Conservation (phyloP, 148 eudicot species). For the Chenopodium quinoa region DNA sequence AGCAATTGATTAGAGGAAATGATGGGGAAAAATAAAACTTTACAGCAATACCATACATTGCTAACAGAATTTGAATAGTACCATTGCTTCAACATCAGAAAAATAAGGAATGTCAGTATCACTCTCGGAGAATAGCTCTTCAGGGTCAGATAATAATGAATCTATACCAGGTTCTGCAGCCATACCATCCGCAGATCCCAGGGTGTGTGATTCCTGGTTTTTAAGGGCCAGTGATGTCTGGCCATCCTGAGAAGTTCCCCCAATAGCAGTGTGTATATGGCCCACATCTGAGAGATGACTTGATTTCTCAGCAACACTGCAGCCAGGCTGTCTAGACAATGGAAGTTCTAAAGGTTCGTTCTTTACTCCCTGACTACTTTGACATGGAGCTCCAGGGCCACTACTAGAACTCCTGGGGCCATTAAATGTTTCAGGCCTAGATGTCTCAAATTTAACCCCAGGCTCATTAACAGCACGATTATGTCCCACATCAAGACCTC, state of each 20-base stretch:
- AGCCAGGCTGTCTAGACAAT: slow-evolving; percentile 16
- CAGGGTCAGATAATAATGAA: slow-evolving; percentile 27
- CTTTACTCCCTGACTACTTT: slow-evolving; percentile 30
- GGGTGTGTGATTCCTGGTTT: slow-evolving; percentile 26
- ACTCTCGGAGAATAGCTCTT: slow-evolving; percentile 34
- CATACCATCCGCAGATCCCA: slow-evolving; percentile 21
- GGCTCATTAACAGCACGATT: slow-evolving; percentile 28
- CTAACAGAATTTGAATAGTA: slow-evolving; percentile 19
- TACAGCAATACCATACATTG: neutral
- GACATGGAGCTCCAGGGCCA: slow-evolving; percentile 37
- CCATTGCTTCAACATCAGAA: slow-evolving; percentile 50
- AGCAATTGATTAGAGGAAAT: slow-evolving; percentile 15
- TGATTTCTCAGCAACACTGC: slow-evolving; percentile 23
- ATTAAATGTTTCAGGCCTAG: slow-evolving; percentile 28
- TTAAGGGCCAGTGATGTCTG: neutral
- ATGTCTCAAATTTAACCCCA: slow-evolving; percentile 37
- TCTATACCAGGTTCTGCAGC: slow-evolving; percentile 25
- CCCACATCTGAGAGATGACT: slow-evolving; percentile 21
- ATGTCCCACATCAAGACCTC: slow-evolving; percentile 30
- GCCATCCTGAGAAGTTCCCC: slow-evolving; percentile 26
- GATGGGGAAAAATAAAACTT: neutral
- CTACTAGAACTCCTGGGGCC: slow-evolving; percentile 35
- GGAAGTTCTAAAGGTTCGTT: slow-evolving; percentile 26
- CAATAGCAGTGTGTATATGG: slow-evolving; percentile 22
- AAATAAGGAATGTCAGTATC: slow-evolving; percentile 40